Base-by-base conservation (phyloP, 2,329 filamentous ascomycete genomes). In the Alternaria sp. region DNA sequence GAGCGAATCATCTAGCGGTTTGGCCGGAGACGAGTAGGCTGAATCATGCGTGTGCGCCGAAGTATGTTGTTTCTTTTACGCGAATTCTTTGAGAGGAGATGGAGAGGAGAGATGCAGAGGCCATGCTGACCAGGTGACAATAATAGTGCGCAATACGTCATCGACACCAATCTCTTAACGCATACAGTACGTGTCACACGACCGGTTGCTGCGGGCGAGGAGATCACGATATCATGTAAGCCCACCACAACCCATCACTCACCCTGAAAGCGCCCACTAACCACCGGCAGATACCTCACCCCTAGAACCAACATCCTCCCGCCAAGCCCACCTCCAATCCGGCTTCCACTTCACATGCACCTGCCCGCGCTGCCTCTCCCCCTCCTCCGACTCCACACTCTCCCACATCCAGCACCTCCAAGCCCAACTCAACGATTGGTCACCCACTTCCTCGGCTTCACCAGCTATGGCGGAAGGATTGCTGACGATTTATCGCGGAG, bases 281-380 rank as follows among this genome's bases (percentile, higher is more conserved):
- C 30, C 1, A 12, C 12, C 30, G n/a, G n/a, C 55, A 77, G 75
- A 83, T 45, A 78, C 80, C 14, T 78, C 77, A 12, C 77, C 80
- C 1, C 68, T 82, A 5, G 75, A 79, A n/a, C 64, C 59, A 5
- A 73, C 72, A 3, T 55, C 64, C 2, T 60, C 63, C 1, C 75
- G 82, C 20, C 77, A 78, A 61, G 64, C 68, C 0, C 71, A 77
- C 50, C 71, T 81, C 6, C 58, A 63, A 18, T 60, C 74, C 9
- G 78, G 76, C 7, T 81, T 82, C 61, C 78, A 80, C n/a, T 84
- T 84, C 59, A 77, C 69, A 2, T 84, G 82, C 62, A 66, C 69
- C 2, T 84, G 82, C 63, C 33, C 68, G 2, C 78, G 80, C 30
- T 84, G 82, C 61, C 68, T 64, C 3, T 43, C 68, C 5, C 63